Percentiles rank a stretch among this genome's conserved stretches.
Conservation (phyloP, 257 asterid genomes). For the Ajuga chamaepitys region DNA sequence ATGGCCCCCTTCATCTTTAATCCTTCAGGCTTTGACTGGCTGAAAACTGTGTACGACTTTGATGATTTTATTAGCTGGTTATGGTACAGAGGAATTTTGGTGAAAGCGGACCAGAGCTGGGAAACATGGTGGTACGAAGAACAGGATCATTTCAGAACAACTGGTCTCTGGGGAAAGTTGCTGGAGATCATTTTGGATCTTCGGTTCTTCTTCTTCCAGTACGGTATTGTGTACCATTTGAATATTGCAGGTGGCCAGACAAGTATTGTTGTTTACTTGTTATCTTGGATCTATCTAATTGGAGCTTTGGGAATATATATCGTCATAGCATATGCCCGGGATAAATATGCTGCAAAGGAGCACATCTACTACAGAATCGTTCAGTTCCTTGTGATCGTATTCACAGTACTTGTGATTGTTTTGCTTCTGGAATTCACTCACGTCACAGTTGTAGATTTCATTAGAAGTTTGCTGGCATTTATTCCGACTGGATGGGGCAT, state of each 20-base stretch:
- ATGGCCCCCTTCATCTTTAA: constrained; percentile 82
- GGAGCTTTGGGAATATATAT: constrained; percentile 50
- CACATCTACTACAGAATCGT: constrained; percentile 72
- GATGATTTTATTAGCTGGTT: constrained; percentile 78
- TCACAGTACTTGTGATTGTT: constrained; percentile 40
- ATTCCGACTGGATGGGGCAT: constrained; percentile 98
- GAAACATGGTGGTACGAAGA: constrained; percentile 98
- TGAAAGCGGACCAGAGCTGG: constrained; percentile 84
- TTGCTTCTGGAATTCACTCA: constrained; percentile 46
- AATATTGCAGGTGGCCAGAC: constrained; percentile 31
- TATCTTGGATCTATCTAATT: constrained; percentile 76
- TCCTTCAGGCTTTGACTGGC: constrained; percentile 95
- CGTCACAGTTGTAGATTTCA: constrained; percentile 39
- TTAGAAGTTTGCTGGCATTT: constrained; percentile 76
- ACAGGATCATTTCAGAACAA: constrained; percentile 82
- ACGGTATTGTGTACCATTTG: constrained; percentile 87
- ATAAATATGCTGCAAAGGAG: constrained; percentile 63
- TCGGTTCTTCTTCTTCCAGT: constrained; percentile 93
- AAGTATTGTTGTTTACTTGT: constrained; percentile 70
- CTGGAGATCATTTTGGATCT: constrained; percentile 83
- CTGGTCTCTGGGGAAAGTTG: constrained; percentile 95
- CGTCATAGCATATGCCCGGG: constrained; percentile 62
- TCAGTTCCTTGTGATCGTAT: constrained; percentile 62
- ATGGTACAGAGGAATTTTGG: constrained; percentile 75
- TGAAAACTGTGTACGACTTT: constrained; percentile 86